Percentiles rank a stretch among this genome's conserved stretches.
Evolutionary conservation across 2,329 filamentous ascomycete genomes (phyloP).

Genomic region (Verticillium nonalfalfae): DNA sequence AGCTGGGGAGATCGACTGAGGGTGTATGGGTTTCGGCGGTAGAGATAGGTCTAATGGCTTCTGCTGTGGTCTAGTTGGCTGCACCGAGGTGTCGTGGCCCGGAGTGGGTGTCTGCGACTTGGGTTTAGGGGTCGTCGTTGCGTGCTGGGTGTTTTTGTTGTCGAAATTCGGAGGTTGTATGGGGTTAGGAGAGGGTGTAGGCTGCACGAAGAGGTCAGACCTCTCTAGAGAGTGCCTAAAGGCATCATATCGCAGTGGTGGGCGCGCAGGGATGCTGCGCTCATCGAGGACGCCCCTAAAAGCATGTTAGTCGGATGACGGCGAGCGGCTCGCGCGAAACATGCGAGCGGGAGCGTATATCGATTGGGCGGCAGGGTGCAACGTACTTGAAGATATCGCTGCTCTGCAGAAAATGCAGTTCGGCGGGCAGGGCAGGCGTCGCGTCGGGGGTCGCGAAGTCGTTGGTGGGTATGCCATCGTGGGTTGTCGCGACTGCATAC

Average conservation of each 20-base stretch:
- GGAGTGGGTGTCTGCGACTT: neutral
- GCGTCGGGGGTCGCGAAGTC: conserved; percentile 51
- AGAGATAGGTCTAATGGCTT: neutral
- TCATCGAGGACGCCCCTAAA: conserved; percentile 32
- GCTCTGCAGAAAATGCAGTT: conserved; percentile 49
- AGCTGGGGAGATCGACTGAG: neutral
- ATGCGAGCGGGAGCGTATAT: conserved; percentile 8
- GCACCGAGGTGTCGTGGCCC: neutral
- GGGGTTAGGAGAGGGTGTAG: neutral
- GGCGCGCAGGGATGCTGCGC: conserved; percentile 43
- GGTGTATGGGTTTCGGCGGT: neutral
- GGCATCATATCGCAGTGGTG: conserved; percentile 35
- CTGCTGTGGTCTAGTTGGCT: neutral
- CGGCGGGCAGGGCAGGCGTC: conserved; percentile 42
- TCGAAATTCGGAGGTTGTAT: conserved; percentile 11
- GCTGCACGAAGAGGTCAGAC: conserved; percentile 12
- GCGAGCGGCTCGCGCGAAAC: neutral
- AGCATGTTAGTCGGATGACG: neutral
- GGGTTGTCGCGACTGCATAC: conserved; percentile 39
- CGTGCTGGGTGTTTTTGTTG: neutral
- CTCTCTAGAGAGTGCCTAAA: conserved; percentile 30
- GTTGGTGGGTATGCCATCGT: conserved; percentile 41
- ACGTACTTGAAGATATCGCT: conserved; percentile 57
- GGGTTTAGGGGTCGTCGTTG: neutral
- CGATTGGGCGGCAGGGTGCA: conserved; percentile 6